Evolutionary conservation across 2,329 filamentous ascomycete species (phyloP), one percentile per base, ranked within the genome.

Genomic region (Talaromyces sp.): DNA sequence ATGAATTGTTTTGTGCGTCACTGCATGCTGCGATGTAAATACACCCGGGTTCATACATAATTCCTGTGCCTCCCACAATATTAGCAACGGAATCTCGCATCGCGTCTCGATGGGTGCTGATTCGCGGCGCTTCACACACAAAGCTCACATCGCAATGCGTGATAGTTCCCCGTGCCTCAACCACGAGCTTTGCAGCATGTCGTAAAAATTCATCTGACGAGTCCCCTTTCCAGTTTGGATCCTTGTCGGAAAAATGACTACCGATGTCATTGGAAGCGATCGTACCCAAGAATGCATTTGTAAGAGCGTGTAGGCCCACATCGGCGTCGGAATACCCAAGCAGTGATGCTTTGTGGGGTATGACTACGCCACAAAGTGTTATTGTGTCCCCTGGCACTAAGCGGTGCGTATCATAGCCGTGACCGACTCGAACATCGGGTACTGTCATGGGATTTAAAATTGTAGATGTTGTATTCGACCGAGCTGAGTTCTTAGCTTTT

Each of bases 1-100:
- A 41, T 61, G 59, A 17, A 65, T 62, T 1, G 51, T 53, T 29
- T 53, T 45, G 42, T 62, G 51, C 4, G 56, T 48, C n/a, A 65
- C 52, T 5, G 47, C 53, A 40, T 65, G 63, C 35, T 61, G 58
- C 4, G 54, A 45, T 10, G 50, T 63, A 29, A 58, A 62, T 4
- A 36, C 35, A 3, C 47, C 54, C 3, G 52, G 56, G 39, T 64
- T 55, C 47, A 51, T 51, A 20, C 47, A 55, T 44, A 51, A 14
- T 35, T 51, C 19, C 14, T 55, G 43, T 8, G 47, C 11, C 17
- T 51, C 46, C 51, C 20, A 53, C n/a, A 27, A 53, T 53, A 1
- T 17, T 11, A 32, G 51, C 45, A 13, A 53, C 40, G 2, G 45
- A 49, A 11, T 44, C 40, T 2, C 51, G 46, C 51, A 53, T 53